Percentiles rank a stretch among this genome's conserved stretches.
phyloP scores from a whole-genome alignment of 2,329 filamentous ascomycete species.

The Pseudogymnoascus sp. region DNA sequence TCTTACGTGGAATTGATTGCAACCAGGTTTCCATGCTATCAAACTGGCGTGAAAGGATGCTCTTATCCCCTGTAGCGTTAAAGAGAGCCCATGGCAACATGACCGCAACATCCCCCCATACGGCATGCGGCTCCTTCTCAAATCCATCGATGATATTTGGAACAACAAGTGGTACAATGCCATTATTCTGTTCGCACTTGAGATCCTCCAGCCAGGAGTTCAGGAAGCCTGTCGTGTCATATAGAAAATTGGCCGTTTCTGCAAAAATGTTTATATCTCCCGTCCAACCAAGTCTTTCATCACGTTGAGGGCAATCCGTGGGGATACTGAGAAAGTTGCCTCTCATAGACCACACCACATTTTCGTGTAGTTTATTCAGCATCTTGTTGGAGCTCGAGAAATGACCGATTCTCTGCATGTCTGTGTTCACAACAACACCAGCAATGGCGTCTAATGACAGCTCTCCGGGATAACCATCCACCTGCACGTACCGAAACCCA shows the following conservation, averaged over 20 bases:
- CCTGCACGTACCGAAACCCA: conserved; percentile 39
- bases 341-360: conserved; percentile 37
- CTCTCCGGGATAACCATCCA: conserved; percentile 29
- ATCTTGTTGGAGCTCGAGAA: conserved; percentile 23
- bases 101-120: conserved; percentile 17
- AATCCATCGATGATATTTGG: conserved; percentile 9
- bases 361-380: conserved; percentile 37
- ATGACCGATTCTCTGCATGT: conserved; percentile 27
- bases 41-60: conserved; percentile 12
- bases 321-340: conserved; percentile 51
- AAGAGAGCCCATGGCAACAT: conserved; percentile 18
- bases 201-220: conserved; percentile 43
- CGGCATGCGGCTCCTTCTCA: conserved; percentile 9
- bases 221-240: conserved; percentile 43
- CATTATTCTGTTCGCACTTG: conserved; percentile 27
- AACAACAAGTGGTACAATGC: conserved; percentile 27
- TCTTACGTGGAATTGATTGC: not conserved
- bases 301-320: conserved; percentile 50
- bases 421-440: conserved; percentile 32
- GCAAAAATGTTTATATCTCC: conserved; percentile 40
- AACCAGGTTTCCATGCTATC: conserved; percentile 14
- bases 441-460: conserved; percentile 15
- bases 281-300: conserved; percentile 48
- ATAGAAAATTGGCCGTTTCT: conserved; percentile 42
- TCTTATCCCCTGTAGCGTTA: conserved; percentile 13